Conservation (phyloP, 495 filamentous ascomycete species). For the Jackrogersella multiformis region DNA sequence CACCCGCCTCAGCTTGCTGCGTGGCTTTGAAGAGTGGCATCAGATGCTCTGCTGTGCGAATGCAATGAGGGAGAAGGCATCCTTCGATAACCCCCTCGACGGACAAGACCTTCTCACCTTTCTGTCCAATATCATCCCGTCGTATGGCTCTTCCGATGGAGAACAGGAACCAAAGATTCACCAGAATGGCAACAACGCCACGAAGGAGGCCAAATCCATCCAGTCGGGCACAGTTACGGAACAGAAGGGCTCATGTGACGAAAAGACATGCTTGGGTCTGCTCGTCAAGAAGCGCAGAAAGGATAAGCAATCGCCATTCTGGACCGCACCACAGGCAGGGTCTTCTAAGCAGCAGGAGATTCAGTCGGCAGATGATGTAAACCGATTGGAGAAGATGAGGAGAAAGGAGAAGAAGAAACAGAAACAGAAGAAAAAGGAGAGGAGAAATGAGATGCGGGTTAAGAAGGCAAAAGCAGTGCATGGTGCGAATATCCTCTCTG, state of each 20-base stretch:
- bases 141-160: neutral
- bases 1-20: conserved; percentile 36
- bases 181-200: neutral
- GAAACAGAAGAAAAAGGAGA: neutral
- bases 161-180: neutral
- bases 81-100: conserved; percentile 32
- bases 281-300: conserved; percentile 10
- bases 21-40: conserved; percentile 48
- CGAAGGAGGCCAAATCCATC: neutral
- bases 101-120: conserved; percentile 39
- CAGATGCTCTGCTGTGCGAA: conserved; percentile 46
- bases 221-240: neutral
- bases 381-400: neutral
- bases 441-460: neutral
- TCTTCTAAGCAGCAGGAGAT: neutral
- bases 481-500: neutral
- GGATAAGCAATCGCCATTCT: conserved; percentile 28
- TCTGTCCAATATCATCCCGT: conserved; percentile 15
- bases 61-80: conserved; percentile 36
- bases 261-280: neutral
- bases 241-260: neutral
- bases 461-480: neutral
- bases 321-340: neutral
- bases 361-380: neutral
- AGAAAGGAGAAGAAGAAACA: neutral